Base-by-base conservation (phyloP, 306 rosid species). In the Quercus suber region DNA sequence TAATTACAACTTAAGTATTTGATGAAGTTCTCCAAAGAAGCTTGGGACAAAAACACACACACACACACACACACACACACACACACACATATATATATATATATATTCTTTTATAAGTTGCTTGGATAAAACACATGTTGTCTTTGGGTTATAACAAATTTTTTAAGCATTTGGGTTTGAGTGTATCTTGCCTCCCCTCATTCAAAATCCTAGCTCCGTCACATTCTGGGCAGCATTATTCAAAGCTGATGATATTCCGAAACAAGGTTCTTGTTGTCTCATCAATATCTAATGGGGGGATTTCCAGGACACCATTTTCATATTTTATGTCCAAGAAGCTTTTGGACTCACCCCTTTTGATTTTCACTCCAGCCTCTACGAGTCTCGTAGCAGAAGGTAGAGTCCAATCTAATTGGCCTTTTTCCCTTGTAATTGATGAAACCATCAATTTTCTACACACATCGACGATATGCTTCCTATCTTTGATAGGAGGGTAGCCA, bases 261-360 rank as follows among this genome's bases (percentile, higher is more conserved):
- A 83, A 61, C 19, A 76, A 19, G 0, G 83, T 51, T 31, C 37
- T 72, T 2, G 78, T 79, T 4, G 53, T 79, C 20, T 83, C 81
- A 0, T 83, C 78, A 58, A 83, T 76, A 21, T 23, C 10, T 20
- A 79, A 10, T 0, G 21, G 20, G 9, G 83, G 86, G 2, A 83
- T 78, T 3, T 20, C 21, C 5, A 83, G 10, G 0, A 41, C 64
- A 2, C 87, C 79, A 0, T 28, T 1, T 0, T 41, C 4, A 25
- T 79, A 83, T 6, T 8, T 1, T 13, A 79, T 61, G 27, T 79
- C 30, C 51, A 79, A 13, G 19, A 75, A 52, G 45, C 76, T 71
- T 2, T 17, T 1, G 1, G 71, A 6, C 1, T 0, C 1, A 3
- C 6, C 10, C 10, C 1, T 73, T 28, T 19, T 3, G 1, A 78